Evolutionary conservation across 2,329 filamentous ascomycete species (phyloP).

Genomic region (Botryosphaeria agaves): DNA sequence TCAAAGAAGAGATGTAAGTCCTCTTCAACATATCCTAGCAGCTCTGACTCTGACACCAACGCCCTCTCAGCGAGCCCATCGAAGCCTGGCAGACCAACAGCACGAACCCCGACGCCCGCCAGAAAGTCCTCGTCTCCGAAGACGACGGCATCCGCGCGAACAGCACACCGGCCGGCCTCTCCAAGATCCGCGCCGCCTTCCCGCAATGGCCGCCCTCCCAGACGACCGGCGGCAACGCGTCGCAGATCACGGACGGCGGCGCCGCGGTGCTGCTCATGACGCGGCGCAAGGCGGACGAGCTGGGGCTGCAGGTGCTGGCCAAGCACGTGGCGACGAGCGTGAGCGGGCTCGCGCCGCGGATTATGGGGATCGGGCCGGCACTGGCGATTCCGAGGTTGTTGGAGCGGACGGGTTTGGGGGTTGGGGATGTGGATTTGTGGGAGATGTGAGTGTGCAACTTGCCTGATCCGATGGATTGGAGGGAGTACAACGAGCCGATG

Average conservation of each 20-base stretch:
- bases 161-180: background rate
- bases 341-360: background rate
- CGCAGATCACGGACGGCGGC: constrained; percentile 1
- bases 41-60: background rate
- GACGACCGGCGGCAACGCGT: constrained; percentile 1
- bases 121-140: background rate
- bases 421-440: constrained; percentile 1
- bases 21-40: background rate
- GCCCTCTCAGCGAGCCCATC: background rate
- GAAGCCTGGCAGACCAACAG: background rate
- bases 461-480: background rate
- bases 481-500: background rate
- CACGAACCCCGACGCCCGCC: background rate
- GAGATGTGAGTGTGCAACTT: background rate
- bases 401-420: background rate
- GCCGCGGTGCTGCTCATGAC: background rate
- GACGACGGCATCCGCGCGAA: background rate
- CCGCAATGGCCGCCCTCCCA: background rate
- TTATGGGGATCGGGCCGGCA: constrained; percentile 1
- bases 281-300: background rate
- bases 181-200: background rate
- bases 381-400: constrained; percentile 1
- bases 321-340: background rate
- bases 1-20: constrained; percentile 1
- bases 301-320: background rate